Base-by-base conservation (phyloP, 2,329 filamentous ascomycete species). In the Paecilomyces sp. region DNA sequence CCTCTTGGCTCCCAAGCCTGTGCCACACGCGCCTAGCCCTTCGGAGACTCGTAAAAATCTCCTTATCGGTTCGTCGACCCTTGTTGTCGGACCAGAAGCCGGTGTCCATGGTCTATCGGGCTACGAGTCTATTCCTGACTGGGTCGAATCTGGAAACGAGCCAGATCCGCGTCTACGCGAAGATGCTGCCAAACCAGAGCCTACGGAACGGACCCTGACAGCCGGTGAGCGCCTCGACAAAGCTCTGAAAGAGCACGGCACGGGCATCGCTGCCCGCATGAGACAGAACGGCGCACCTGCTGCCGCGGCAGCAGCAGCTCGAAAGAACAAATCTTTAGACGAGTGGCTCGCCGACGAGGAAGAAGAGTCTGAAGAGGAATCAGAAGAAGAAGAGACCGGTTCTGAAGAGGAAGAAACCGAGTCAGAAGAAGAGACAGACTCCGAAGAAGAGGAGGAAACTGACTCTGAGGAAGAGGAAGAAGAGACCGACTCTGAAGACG, bases 1-100 rank as follows among this genome's bases (percentile, higher is more conserved):
- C 72, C 86, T 99, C 0, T 83, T 97, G 1, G 94, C 94, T 0
- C 92, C 94, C 0, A 99, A 99, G 72, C 93, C 94, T 0, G 91
- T 94, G 0, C 94, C 94, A 0, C 91, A 96, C 62, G 89, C 90
- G 0, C 92, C 92, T 0, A 96, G 90, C 61, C 94, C 94, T 0
- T 96, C 91, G 0, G 92, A 96, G 71, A 87, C 85, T 2, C 85
- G 92, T 34, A 90, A 88, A 64, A 88, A 86, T 0, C 88, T 93
- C 60, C 81, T 88, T 1, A 81, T 99, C 0, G 94, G 94, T 11
- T 94, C 91, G 2, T 86, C 93, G 1, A 93, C 91, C 15, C 83
- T 97, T 0, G 89, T 97, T 0, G 80, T 97, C 11, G 92, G 90
- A 1, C 86, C 87, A 1, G 89, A 90, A 6, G 86, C 85, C 5